Percentiles rank a stretch among this genome's conserved stretches.
These are phyloP conservation scores for Erythrophleum ivorense DNA, from an alignment of 331 rosid species.

Conservation along the genomic window DNA sequence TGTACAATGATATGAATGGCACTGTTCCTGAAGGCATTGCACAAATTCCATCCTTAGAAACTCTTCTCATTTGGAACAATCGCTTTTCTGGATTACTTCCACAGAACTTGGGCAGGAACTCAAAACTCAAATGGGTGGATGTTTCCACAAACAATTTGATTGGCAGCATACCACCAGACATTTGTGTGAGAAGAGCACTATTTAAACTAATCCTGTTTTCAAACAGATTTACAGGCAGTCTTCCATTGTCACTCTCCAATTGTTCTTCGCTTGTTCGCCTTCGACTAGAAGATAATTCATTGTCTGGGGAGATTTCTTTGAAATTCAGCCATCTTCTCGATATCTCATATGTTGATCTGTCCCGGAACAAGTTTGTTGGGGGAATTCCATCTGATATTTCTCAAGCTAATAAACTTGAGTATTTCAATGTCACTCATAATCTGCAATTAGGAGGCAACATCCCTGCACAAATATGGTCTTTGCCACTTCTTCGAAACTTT, in stretches of 20 bases:
- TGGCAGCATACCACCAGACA: conserved; percentile 74
- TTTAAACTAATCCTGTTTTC: conserved; percentile 84
- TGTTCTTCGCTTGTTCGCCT: conserved; percentile 94
- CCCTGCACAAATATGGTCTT: conserved; percentile 64
- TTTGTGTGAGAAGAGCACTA: conserved; percentile 64
- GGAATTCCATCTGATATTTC: conserved; percentile 82
- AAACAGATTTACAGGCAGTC: conserved; percentile 67
- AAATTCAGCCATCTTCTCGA: conserved; percentile 63
- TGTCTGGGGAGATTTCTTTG: conserved; percentile 73
- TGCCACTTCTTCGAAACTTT: conserved; percentile 70
- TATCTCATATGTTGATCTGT: conserved; percentile 75
- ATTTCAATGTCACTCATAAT: conserved; percentile 77
- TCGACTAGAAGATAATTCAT: conserved; percentile 78
- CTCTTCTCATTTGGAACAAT: conserved; percentile 86
- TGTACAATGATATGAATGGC: conserved; percentile 88
- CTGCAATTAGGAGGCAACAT: conserved; percentile 60
- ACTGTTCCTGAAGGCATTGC: conserved; percentile 70
- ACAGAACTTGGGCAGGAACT: conserved; percentile 69
- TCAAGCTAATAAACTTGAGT: conserved; percentile 64
- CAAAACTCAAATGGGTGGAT: conserved; percentile 76
- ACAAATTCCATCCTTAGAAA: conserved; percentile 77
- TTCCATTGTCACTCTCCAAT: conserved; percentile 63
- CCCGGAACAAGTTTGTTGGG: conserved; percentile 73
- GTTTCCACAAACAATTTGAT: conserved; percentile 74
- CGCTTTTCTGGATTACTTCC: conserved; percentile 78